Evolutionary conservation across 768 basidiomycete genomes (phyloP).

Genomic region (Naganishia antarctica): DNA sequence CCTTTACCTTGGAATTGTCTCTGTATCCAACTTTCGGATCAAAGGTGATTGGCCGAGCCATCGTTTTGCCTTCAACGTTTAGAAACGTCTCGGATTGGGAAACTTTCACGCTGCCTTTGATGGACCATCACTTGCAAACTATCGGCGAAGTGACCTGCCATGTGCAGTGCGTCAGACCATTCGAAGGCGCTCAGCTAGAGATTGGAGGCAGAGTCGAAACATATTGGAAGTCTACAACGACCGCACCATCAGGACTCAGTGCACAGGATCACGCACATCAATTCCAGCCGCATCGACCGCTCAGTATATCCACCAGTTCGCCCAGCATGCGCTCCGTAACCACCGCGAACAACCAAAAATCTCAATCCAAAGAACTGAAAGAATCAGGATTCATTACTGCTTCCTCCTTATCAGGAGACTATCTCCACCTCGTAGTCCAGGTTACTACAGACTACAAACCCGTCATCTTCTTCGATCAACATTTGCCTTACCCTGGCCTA

Average conservation of each 20-base stretch:
- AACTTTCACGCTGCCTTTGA: slow-evolving; percentile 59
- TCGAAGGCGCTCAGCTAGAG: slow-evolving; percentile 85
- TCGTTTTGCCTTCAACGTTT: slow-evolving; percentile 74
- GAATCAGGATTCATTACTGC: slow-evolving; percentile 60
- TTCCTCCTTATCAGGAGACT: slow-evolving; percentile 83
- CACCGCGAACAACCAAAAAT: slow-evolving; percentile 15
- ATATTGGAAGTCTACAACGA: slow-evolving; percentile 88
- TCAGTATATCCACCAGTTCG: slow-evolving; percentile 45
- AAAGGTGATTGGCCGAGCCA: slow-evolving; percentile 88
- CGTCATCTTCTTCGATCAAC: slow-evolving; percentile 72
- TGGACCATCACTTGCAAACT: slow-evolving; percentile 86
- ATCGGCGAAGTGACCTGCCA: slow-evolving; percentile 95
- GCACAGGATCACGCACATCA: slow-evolving; percentile 50
- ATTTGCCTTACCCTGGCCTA: slow-evolving; percentile 65
- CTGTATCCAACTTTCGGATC: slow-evolving; percentile 96
- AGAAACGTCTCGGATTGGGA: slow-evolving; percentile 51
- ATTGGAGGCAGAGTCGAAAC: slow-evolving; percentile 94
- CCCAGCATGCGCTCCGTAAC: slow-evolving; percentile 40
- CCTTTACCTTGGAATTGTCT: slow-evolving; percentile 81
- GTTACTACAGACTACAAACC: slow-evolving; percentile 89
- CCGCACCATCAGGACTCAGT: slow-evolving; percentile 37
- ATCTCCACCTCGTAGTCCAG: slow-evolving; percentile 79
- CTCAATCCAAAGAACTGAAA: slow-evolving; percentile 26
- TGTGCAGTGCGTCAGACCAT: slow-evolving; percentile 76
- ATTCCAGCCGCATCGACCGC: slow-evolving; percentile 47